Evolutionary conservation across 352 stramenopile genomes (phyloP).

Genomic region (Phytophthora pseudosyringae): DNA sequence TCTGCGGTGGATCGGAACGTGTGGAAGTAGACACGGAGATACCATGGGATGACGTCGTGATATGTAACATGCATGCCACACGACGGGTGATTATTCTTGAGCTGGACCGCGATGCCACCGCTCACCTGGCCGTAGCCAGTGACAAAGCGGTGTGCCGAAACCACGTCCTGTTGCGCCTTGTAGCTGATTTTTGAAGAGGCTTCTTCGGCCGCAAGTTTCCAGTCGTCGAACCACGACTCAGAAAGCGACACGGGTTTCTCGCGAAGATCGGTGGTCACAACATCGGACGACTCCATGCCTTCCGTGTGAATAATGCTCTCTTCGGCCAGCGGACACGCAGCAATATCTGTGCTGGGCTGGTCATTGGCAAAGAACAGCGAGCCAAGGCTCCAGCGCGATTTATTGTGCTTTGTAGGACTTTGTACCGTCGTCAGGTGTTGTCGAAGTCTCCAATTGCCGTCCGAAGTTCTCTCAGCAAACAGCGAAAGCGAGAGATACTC

Average conservation of each 20-base stretch:
- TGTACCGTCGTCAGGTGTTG: conserved; percentile 74
- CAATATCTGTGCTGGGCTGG: conserved; percentile 17
- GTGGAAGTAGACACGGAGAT: conserved; percentile 80
- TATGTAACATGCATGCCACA: conserved; percentile 70
- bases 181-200: conserved; percentile 13
- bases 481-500: conserved; percentile 75
- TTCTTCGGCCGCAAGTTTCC: conserved; percentile 21
- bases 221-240: conserved; percentile 34
- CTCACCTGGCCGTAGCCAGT: conserved; percentile 79
- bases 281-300: conserved; percentile 5
- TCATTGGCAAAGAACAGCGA: conserved; percentile 54
- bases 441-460: conserved; percentile 43
- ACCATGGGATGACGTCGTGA: conserved; percentile 84
- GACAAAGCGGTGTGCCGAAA: conserved; percentile 76
- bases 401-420: conserved; percentile 30
- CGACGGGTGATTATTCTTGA: conserved; percentile 61
- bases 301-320: conserved; percentile 52
- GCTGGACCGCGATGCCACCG: conserved; percentile 71
- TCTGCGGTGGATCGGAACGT: conserved; percentile 46
- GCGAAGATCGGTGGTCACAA: conserved; percentile 34
- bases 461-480: conserved; percentile 37
- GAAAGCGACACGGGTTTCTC: conserved; percentile 14
- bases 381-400: conserved; percentile 44
- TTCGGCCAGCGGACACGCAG: conserved; percentile 47
- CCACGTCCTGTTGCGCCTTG: conserved; percentile 37